Evolutionary conservation across 2,329 filamentous ascomycete genomes (phyloP).

Genomic region (Microcyclosporella mali): DNA sequence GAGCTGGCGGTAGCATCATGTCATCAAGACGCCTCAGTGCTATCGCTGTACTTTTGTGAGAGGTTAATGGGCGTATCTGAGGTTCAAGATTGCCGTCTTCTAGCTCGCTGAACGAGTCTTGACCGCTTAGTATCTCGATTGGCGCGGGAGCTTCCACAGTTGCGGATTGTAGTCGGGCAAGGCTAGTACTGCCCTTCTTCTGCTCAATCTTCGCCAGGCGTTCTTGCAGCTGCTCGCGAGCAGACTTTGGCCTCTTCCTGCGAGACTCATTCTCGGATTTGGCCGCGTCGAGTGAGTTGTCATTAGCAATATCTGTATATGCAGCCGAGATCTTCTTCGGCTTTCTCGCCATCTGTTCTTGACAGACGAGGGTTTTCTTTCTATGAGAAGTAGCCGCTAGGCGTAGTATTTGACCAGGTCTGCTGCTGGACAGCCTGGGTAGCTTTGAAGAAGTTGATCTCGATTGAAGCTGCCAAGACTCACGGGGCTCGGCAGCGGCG

Average conservation of each 20-base stretch:
- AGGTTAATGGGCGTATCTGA: constrained; percentile 6
- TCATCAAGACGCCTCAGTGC: constrained; percentile 16
- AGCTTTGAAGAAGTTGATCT: not conserved
- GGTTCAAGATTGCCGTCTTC: not conserved
- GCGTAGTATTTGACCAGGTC: constrained; percentile 30
- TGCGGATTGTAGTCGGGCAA: constrained; percentile 6
- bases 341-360: constrained; percentile 28
- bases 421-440: constrained; percentile 8
- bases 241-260: constrained; percentile 9
- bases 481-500: no score
- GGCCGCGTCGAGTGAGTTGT: constrained; percentile 16
- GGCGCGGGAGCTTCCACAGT: constrained; percentile 1
- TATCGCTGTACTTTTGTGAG: constrained; percentile 11
- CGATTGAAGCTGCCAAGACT: no score
- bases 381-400: constrained; percentile 35
- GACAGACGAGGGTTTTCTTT: constrained; percentile 38
- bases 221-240: constrained; percentile 23
- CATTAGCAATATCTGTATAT: constrained; percentile 11
- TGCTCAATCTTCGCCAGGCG: constrained; percentile 26
- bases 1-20: constrained; percentile 15
- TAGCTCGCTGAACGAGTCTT: constrained; percentile 3
- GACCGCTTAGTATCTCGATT: constrained; percentile 4
- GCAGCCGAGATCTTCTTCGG: constrained; percentile 12
- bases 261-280: constrained; percentile 18
- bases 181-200: constrained; percentile 19